Evolutionary conservation across 1,284 basidiomycete genomes (phyloP).

Genomic region (Papiliotrema flavescens): DNA sequence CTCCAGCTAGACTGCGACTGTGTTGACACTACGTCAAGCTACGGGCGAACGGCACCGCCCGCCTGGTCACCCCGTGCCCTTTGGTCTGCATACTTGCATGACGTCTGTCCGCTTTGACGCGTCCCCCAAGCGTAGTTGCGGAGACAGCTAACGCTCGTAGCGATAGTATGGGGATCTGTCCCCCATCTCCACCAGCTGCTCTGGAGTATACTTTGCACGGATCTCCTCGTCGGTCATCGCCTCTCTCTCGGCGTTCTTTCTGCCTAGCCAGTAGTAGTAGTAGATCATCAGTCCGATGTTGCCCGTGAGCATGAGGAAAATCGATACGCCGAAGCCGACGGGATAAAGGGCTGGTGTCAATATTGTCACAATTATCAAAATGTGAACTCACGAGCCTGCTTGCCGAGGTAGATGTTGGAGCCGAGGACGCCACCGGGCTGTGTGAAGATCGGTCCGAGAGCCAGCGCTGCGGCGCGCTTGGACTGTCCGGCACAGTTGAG

Average conservation of each 20-base stretch:
- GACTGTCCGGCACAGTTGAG: constrained; percentile 30
- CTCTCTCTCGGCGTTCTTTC: constrained; percentile 22
- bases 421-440: constrained; percentile 30
- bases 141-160: constrained; percentile 30
- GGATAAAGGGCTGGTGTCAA: constrained; percentile 8
- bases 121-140: too few species aligned
- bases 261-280: constrained; percentile 16
- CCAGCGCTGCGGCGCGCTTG: constrained; percentile 28
- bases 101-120: too few species aligned
- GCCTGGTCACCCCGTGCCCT: too few species aligned
- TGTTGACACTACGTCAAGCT: too few species aligned
- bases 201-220: constrained; percentile 18
- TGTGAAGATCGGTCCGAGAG: constrained; percentile 21
- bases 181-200: constrained; percentile 26
- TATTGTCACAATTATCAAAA: background rate
- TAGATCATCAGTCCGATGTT: constrained; percentile 7
- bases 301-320: constrained; percentile 22
- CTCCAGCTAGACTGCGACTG: too few species aligned
- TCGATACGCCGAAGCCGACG: constrained; percentile 28
- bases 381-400: constrained; percentile 21
- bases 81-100: too few species aligned
- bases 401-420: constrained; percentile 30
- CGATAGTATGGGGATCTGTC: constrained; percentile 30
- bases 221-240: constrained; percentile 28
- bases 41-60: too few species aligned